phyloP scores from a whole-genome alignment of 768 basidiomycete genomes.

The Rhodosporidiobolus sp. region DNA sequence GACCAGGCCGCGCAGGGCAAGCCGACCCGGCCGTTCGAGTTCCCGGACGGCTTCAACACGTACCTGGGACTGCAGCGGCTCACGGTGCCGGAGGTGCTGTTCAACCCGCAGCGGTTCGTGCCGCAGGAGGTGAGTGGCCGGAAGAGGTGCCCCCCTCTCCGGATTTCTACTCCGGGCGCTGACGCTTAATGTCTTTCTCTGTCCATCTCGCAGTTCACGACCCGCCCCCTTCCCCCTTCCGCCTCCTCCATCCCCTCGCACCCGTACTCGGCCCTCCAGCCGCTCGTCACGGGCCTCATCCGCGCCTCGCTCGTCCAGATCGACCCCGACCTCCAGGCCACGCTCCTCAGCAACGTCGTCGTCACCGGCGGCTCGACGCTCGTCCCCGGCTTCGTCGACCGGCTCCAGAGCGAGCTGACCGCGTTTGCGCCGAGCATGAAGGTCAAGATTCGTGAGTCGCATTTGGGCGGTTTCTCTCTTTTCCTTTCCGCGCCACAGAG shows the following conservation, averaged over 20 bases:
- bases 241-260: constrained; percentile 49
- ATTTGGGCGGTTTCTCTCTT: neutral
- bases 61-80: constrained; percentile 74
- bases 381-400: constrained; percentile 78
- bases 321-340: constrained; percentile 86
- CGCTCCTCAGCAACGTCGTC: constrained; percentile 87
- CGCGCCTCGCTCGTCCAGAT: constrained; percentile 73
- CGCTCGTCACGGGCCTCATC: constrained; percentile 65
- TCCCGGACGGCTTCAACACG: constrained; percentile 86
- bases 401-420: constrained; percentile 71
- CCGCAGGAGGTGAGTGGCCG: constrained; percentile 40
- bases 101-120: constrained; percentile 60
- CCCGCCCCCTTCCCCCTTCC: constrained; percentile 46
- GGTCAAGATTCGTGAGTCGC: constrained; percentile 41
- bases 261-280: constrained; percentile 47
- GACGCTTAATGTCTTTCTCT: neutral
- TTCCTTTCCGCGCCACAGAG: no score
- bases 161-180: neutral
- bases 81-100: constrained; percentile 82
- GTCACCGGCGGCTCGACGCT: constrained; percentile 91
- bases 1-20: constrained; percentile 60
- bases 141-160: no score
- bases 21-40: constrained; percentile 70
- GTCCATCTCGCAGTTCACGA: constrained; percentile 40
- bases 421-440: constrained; percentile 75